phyloP scores from a whole-genome alignment of 805 yeast genomes.

The Ogataea corticis region DNA sequence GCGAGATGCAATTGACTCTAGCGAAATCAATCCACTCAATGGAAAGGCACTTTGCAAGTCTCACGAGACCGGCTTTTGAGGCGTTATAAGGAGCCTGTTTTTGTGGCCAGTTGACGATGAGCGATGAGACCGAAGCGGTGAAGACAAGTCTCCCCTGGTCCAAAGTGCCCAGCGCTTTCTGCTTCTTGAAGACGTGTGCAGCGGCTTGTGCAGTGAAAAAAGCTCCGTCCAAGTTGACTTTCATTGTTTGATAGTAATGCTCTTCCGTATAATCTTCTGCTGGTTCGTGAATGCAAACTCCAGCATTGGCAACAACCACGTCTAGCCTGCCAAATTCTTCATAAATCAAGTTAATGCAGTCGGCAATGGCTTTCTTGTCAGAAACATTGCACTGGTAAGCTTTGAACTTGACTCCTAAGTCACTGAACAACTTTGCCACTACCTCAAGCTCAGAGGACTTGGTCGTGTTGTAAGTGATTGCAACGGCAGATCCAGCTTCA shows the following conservation, averaged over 20 bases:
- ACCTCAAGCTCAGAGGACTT: too few relatives aligned
- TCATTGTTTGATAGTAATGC: slow-evolving; percentile 38
- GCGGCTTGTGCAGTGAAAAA: slow-evolving; percentile 50
- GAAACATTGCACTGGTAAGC: slow-evolving; percentile 37
- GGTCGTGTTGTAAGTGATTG: slow-evolving; percentile 37
- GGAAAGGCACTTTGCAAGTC: slow-evolving; percentile 45
- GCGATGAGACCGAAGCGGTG: slow-evolving; percentile 54
- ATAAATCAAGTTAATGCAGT: slow-evolving; percentile 29
- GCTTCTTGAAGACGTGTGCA: slow-evolving; percentile 44
- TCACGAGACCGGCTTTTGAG: slow-evolving; percentile 47
- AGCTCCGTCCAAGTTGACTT: slow-evolving; percentile 48
- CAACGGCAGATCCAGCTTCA: slow-evolving; percentile 46
- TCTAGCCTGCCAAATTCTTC: slow-evolving; percentile 40
- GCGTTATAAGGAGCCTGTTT: slow-evolving; percentile 48
- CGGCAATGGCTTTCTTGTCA: slow-evolving; percentile 31
- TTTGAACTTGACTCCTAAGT: slow-evolving; percentile 20
- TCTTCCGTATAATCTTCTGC: slow-evolving; percentile 30
- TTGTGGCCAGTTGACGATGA: slow-evolving; percentile 50
- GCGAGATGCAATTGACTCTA: slow-evolving; percentile 47
- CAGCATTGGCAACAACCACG: slow-evolving; percentile 45
- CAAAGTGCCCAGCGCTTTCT: slow-evolving; percentile 30
- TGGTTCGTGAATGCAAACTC: slow-evolving; percentile 35
- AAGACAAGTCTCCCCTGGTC: slow-evolving; percentile 44
- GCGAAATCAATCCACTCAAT: slow-evolving; percentile 49
- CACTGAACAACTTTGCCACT: slow-evolving; percentile 12